Percentiles rank a stretch among this genome's conserved stretches.
Evolutionary conservation across 1,284 basidiomycete genomes (phyloP).

Genomic region (Hypsizygus ulmarius): DNA sequence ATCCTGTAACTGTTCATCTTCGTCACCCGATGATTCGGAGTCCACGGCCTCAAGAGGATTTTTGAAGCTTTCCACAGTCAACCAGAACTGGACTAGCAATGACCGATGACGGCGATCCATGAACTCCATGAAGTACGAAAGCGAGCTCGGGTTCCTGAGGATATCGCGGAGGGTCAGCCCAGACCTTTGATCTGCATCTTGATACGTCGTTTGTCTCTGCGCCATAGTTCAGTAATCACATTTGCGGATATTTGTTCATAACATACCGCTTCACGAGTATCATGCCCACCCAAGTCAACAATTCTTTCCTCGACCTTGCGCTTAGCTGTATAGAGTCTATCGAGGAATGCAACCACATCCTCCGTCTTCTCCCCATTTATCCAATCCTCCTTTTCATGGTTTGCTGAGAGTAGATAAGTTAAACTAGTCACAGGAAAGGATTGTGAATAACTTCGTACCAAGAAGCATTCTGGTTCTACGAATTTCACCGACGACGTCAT

Average conservation of each 20-base stretch:
- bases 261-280: slow-evolving; percentile 59
- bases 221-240: not conserved
- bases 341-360: slow-evolving; percentile 82
- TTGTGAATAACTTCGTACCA: slow-evolving; percentile 40
- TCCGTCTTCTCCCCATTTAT: slow-evolving; percentile 81
- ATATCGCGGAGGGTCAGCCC: slow-evolving; percentile 67
- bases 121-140: slow-evolving; percentile 97
- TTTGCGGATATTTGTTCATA: not conserved
- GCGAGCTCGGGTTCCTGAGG: slow-evolving; percentile 81
- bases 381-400: slow-evolving; percentile 82
- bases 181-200: slow-evolving; percentile 41
- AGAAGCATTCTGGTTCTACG: slow-evolving; percentile 71
- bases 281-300: slow-evolving; percentile 65
- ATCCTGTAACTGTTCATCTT: slow-evolving; percentile 63
- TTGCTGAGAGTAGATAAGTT: slow-evolving; percentile 42
- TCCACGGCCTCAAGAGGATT: slow-evolving; percentile 88
- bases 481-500: slow-evolving; percentile 87
- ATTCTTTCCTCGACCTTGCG: slow-evolving; percentile 85
- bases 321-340: slow-evolving; percentile 85
- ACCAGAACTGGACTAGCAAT: slow-evolving; percentile 92
- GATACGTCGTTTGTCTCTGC: slow-evolving; percentile 32
- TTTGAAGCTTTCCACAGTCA: slow-evolving; percentile 96
- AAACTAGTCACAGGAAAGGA: slow-evolving; percentile 1
- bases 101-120: slow-evolving; percentile 90
- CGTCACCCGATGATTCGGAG: slow-evolving; percentile 65